Evolutionary conservation across 176 grass and related monocot species (phyloP).

Genomic region (Cenchrus fungigraminus): DNA sequence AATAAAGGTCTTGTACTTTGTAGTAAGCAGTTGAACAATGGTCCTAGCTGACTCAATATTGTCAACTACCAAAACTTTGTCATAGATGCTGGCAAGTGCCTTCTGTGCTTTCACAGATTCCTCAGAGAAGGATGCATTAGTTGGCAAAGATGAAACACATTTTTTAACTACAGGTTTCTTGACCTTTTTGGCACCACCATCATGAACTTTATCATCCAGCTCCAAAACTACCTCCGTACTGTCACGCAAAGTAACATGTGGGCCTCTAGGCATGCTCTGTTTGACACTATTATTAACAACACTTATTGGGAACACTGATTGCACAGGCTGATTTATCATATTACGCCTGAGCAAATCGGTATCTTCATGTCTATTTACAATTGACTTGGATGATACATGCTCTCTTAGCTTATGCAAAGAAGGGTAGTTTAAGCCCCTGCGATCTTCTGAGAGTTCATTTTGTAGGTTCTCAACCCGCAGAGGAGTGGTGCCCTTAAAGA

Average conservation of each 20-base stretch:
- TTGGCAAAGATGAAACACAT: not conserved
- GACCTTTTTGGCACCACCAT: not conserved
- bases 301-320: slow-evolving; percentile 12
- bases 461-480: slow-evolving; percentile 23
- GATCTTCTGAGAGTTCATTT: slow-evolving; percentile 22
- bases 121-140: slow-evolving; percentile 4
- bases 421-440: slow-evolving; percentile 28
- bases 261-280: slow-evolving; percentile 26
- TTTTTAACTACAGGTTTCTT: not conserved
- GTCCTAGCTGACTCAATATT: slow-evolving; percentile 59
- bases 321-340: slow-evolving; percentile 25
- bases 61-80: slow-evolving; percentile 78
- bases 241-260: slow-evolving; percentile 11
- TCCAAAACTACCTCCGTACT: slow-evolving; percentile 6
- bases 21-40: slow-evolving; percentile 67
- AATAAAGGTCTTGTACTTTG: slow-evolving; percentile 67
- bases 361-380: slow-evolving; percentile 40
- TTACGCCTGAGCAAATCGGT: not conserved
- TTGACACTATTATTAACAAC: slow-evolving; percentile 31
- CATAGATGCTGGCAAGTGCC: slow-evolving; percentile 49
- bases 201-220: slow-evolving; percentile 33
- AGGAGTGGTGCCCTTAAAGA: slow-evolving; percentile 34
- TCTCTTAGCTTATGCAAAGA: slow-evolving; percentile 36
- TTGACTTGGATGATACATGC: slow-evolving; percentile 32
- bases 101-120: slow-evolving; percentile 40